A percentile compares a stretch with the other conserved stretches of the same genome.
These are phyloP conservation scores for Cadophora sp. DNA, from an alignment of 2,329 filamentous ascomycete genomes.

Conservation along the genomic window DNA sequence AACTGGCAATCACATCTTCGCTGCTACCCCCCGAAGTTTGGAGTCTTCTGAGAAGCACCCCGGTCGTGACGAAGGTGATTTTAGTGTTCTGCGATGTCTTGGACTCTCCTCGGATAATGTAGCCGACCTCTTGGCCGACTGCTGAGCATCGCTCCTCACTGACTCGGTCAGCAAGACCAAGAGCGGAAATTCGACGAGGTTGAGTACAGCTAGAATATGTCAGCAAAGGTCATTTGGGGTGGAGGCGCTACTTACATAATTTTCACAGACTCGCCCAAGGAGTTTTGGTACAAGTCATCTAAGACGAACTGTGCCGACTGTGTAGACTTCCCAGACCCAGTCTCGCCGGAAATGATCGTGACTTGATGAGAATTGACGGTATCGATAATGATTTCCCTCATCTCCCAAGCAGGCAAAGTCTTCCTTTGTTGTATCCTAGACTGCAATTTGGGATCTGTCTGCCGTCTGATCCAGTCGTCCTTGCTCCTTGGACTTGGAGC, in stretches of 20 bases:
- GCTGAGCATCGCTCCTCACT: slow-evolving; percentile 85
- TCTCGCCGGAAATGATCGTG: slow-evolving; percentile 96
- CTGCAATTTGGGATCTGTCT: slow-evolving; percentile 68
- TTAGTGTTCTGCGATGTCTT: slow-evolving; percentile 76
- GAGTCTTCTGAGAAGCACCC: slow-evolving; percentile 87
- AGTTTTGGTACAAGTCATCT: slow-evolving; percentile 82
- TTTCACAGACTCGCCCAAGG: slow-evolving; percentile 79
- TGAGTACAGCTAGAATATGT: slow-evolving; percentile 72
- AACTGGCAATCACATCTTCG: slow-evolving; percentile 79
- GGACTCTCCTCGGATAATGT: slow-evolving; percentile 89
- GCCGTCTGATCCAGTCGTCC: slow-evolving; percentile 73
- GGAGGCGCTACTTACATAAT: slow-evolving; percentile 63
- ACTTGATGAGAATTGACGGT: slow-evolving; percentile 82
- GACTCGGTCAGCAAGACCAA: slow-evolving; percentile 92
- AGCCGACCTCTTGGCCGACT: slow-evolving; percentile 89
- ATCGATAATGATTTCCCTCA: slow-evolving; percentile 76
- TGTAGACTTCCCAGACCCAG: slow-evolving; percentile 95
- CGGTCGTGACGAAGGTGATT: slow-evolving; percentile 95
- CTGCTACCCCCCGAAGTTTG: slow-evolving; percentile 85
- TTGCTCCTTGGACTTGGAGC: slow-evolving; percentile 63
- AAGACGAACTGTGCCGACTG: slow-evolving; percentile 96
- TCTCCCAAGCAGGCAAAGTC: slow-evolving; percentile 85
- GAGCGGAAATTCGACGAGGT: slow-evolving; percentile 89
- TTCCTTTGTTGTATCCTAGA: slow-evolving; percentile 78
- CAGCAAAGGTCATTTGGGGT: neutral